phyloP scores from a whole-genome alignment of 495 filamentous ascomycete species.

The Beverwykella pulmonaria region DNA sequence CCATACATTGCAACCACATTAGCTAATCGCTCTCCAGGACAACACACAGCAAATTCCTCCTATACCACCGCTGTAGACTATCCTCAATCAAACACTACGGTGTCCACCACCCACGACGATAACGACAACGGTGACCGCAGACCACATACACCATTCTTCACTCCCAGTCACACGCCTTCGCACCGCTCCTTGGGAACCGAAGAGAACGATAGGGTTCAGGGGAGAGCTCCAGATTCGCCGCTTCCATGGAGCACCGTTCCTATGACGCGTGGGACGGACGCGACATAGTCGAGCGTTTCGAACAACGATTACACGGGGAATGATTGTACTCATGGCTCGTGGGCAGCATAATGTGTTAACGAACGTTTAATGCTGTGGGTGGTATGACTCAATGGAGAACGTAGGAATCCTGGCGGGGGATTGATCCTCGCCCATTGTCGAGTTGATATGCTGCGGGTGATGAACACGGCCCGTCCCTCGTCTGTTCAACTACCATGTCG shows the following conservation, averaged over 20 bases:
- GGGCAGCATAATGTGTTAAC: no score
- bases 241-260: not conserved
- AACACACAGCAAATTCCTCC: not conserved
- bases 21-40: not conserved
- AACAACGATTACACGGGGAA: not conserved
- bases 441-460: no score
- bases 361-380: no score
- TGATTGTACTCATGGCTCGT: not conserved
- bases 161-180: conserved; percentile 24
- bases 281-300: not conserved
- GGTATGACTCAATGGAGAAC: no score
- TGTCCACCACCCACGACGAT: not conserved
- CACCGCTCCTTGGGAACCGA: conserved; percentile 8
- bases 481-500: no score
- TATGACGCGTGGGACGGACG: not conserved
- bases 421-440: no score
- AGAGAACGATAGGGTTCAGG: not conserved
- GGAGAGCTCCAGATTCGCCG: conserved; percentile 1
- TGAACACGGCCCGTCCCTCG: no score
- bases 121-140: not conserved
- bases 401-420: no score
- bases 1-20: not conserved
- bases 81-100: not conserved
- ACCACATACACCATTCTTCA: conserved; percentile 10
- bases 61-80: not conserved